These are phyloP conservation scores for Aspergillus alliaceus DNA, from an alignment of 2,329 filamentous ascomycete genomes.

Conservation along the genomic window DNA sequence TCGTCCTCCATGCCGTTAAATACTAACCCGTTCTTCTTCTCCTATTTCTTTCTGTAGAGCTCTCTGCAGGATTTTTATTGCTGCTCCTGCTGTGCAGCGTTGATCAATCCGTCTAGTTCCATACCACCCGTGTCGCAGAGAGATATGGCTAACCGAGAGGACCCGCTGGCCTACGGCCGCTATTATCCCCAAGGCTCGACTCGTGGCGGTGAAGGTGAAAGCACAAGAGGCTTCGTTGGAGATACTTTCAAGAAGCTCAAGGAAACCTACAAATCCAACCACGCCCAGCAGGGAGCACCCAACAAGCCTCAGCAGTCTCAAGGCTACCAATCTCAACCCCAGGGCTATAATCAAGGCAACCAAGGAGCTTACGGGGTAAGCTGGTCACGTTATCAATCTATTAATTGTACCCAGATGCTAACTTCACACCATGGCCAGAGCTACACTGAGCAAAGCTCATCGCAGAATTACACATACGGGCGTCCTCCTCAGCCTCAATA, in stretches of 20 bases:
- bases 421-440: slow-evolving; percentile 4
- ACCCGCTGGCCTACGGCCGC: slow-evolving; percentile 57
- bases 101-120: neutral
- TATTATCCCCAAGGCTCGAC: slow-evolving; percentile 39
- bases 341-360: slow-evolving; percentile 22
- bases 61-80: neutral
- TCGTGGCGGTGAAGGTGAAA: slow-evolving; percentile 35
- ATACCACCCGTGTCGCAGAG: neutral
- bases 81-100: neutral
- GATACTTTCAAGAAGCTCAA: slow-evolving; percentile 53
- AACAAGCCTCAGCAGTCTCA: slow-evolving; percentile 7
- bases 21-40: neutral
- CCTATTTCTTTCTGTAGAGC: neutral
- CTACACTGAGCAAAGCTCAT: slow-evolving; percentile 10
- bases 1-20: neutral
- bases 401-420: neutral
- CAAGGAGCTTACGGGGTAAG: slow-evolving; percentile 26
- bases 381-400: neutral
- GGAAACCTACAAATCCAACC: slow-evolving; percentile 37
- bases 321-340: slow-evolving; percentile 6
- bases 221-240: slow-evolving; percentile 53
- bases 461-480: slow-evolving; percentile 25
- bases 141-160: slow-evolving; percentile 45
- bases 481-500: slow-evolving; percentile 27
- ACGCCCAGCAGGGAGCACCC: slow-evolving; percentile 14